A percentile compares a stretch with the other conserved stretches of the same genome.
These are phyloP conservation scores for Nothophaeocryptopus gaeumannii DNA, from an alignment of 2,329 filamentous ascomycete species.

Conservation along the genomic window DNA sequence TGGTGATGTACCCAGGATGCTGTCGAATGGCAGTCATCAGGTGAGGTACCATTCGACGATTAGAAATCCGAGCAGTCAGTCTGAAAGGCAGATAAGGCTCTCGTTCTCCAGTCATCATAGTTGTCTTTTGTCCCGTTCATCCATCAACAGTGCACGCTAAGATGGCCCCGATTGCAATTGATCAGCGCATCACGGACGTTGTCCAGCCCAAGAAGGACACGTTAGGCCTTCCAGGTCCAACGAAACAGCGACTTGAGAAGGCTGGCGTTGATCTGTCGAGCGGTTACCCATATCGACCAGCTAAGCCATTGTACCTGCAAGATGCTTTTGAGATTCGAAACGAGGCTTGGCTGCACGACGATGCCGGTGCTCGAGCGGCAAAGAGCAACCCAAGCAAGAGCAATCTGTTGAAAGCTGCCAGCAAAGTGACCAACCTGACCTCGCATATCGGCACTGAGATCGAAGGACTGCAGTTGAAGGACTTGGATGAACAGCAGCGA, in stretches of 20 bases:
- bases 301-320: slow-evolving; percentile 65
- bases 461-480: slow-evolving; percentile 61
- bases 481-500: slow-evolving; percentile 57
- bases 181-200: slow-evolving; percentile 57
- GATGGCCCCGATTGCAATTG: slow-evolving; percentile 26
- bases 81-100: no score
- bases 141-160: background rate
- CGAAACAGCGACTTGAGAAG: slow-evolving; percentile 61
- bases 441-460: slow-evolving; percentile 64
- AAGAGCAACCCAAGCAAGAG: slow-evolving; percentile 54
- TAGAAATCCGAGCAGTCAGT: no score
- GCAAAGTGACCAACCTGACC: slow-evolving; percentile 61
- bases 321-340: slow-evolving; percentile 66
- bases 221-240: slow-evolving; percentile 58
- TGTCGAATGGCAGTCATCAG: no score
- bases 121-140: background rate
- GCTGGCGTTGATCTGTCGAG: slow-evolving; percentile 66
- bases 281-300: slow-evolving; percentile 69
- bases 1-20: no score
- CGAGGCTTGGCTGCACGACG: slow-evolving; percentile 52
- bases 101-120: no score
- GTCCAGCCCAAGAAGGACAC: slow-evolving; percentile 62
- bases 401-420: slow-evolving; percentile 58
- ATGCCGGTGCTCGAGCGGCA: slow-evolving; percentile 61
- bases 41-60: no score